Evolutionary conservation across 371 early-diverging fungal genomes (phyloP).

Genomic region (Rhizopus delemar): DNA sequence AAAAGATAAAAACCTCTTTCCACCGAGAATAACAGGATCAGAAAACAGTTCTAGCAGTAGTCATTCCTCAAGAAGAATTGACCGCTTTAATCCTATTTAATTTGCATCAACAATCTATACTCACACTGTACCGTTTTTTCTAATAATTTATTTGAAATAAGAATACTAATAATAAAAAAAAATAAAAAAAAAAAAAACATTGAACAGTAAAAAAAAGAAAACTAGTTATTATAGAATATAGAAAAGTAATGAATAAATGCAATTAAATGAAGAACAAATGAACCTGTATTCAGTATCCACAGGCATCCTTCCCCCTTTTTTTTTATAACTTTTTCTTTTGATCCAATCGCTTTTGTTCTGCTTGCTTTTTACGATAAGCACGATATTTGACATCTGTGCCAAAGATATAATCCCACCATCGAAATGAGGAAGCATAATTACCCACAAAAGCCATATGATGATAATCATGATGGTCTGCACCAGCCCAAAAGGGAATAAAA

Average conservation of each 20-base stretch:
- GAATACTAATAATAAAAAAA: too few species aligned
- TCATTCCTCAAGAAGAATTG: too few species aligned
- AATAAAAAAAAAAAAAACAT: too few species aligned
- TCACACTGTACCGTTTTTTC: too few species aligned
- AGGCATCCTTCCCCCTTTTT: not conserved
- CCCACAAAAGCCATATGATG: constrained; percentile 83
- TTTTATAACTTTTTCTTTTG: constrained; percentile 6
- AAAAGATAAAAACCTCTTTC: too few species aligned
- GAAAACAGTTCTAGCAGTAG: too few species aligned
- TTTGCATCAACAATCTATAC: too few species aligned
- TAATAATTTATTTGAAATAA: too few species aligned
- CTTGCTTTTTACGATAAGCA: constrained; percentile 57
- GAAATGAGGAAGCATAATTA: constrained; percentile 79
- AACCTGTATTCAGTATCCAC: not conserved
- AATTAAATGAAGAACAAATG: not conserved
- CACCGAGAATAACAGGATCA: too few species aligned
- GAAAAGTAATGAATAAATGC: not conserved
- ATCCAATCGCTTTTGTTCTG: constrained; percentile 10
- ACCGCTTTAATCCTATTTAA: too few species aligned
- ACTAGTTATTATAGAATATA: too few species aligned
- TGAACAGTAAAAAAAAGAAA: too few species aligned
- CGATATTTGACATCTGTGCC: constrained; percentile 80
- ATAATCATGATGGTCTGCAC: constrained; percentile 85
- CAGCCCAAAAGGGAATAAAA: constrained; percentile 78
- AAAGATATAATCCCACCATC: constrained; percentile 82